Evolutionary conservation across 768 basidiomycete species (phyloP).

Genomic region (Russula sp.): DNA sequence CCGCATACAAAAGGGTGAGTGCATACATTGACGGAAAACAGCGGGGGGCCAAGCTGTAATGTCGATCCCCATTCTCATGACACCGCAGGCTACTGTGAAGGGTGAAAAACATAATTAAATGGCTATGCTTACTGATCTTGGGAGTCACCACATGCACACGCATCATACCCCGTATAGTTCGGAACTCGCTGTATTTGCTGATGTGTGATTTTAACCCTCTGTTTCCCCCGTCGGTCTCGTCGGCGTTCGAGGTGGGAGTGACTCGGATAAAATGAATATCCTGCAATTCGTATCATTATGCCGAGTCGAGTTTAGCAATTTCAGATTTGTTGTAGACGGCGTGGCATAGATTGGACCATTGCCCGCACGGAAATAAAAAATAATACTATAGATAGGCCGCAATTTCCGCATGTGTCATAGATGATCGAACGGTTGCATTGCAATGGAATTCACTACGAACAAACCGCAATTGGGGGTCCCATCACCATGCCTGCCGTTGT

Average conservation of each 20-base stretch:
- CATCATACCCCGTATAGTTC: neutral
- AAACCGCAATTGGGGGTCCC: neutral
- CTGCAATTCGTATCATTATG: neutral
- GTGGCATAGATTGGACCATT: neutral
- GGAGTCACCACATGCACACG: neutral
- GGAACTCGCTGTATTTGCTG: neutral
- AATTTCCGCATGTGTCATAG: neutral
- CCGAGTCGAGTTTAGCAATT: neutral
- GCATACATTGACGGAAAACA: neutral
- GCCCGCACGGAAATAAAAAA: neutral
- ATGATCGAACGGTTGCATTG: neutral
- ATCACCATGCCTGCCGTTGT: neutral
- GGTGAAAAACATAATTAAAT: slow-evolving; percentile 31
- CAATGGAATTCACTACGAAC: neutral
- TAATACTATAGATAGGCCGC: neutral
- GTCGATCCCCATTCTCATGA: neutral
- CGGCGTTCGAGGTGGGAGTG: neutral
- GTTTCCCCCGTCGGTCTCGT: neutral
- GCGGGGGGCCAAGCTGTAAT: slow-evolving; percentile 7
- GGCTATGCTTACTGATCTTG: neutral
- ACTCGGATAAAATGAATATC: neutral
- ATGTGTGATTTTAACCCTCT: neutral
- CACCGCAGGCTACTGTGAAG: slow-evolving; percentile 32
- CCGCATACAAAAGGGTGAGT: slow-evolving; percentile 38
- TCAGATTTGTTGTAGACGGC: neutral